Base-by-base conservation (phyloP, 2,329 filamentous ascomycete species). In the Trichoderma sp. region DNA sequence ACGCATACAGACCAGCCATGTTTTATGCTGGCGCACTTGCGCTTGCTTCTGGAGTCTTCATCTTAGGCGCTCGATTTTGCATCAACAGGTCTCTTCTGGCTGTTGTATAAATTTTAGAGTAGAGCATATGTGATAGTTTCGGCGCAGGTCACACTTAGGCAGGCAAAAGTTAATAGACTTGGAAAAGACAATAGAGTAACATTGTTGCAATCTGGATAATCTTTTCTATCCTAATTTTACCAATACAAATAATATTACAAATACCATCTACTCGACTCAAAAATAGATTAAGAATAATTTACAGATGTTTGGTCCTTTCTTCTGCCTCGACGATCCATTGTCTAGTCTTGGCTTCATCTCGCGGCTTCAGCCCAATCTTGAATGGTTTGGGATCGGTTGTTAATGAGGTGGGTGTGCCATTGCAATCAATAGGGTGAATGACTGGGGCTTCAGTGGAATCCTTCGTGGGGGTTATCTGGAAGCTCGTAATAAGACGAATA, bases 331-430 rank as follows among this genome's bases (percentile, higher is more conserved):
- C 81, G 77, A 91, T 88, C 90, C 90, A 92, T 78, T 83, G 77
- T 79, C 86, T 82, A 76, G 91, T 76, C 77, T 80, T 82, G 53
- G 77, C 80, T 77, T 84, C 82, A 78, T 90, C 83, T 56, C 90
- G 84, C 4, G 87, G 84, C 77, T 82, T 84, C 74, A 91, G 87
- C 0, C 89, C 87, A 64, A 90, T 85, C 83, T 91, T 91, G 82
- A 92, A 92, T 1, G 88, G 88, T 82, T 90, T 91, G 0, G 91
- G 90, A 78, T 92, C 89, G 3, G 89, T 89, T 0, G 90, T 91
- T 81, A 92, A 81, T 9, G 88, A 87, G 1, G 90, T 92, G 0
- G 90, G 87, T 24, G 88, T 88, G 2, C 83, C 82, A 79, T 88
- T 91, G 78, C 89, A 91, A 35, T 90, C 88, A 53, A 92, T 85